These are phyloP conservation scores for Marsdenia floribunda DNA, from an alignment of 257 asterid species.

Conservation along the genomic window DNA sequence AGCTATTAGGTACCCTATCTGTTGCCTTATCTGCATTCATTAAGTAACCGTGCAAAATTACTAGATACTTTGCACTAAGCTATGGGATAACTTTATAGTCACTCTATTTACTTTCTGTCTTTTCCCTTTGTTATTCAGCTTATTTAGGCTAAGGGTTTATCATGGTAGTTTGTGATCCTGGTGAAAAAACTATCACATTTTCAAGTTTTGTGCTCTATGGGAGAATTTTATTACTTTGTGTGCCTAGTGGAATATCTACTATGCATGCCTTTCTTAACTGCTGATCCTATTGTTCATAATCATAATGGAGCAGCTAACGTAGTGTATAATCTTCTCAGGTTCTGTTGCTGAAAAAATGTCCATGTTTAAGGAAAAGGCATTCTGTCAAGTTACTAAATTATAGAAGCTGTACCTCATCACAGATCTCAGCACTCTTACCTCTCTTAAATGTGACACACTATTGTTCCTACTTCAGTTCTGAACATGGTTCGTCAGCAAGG, in stretches of 20 bases:
- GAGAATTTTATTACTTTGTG: neutral
- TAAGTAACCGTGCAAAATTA: neutral
- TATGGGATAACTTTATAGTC: neutral
- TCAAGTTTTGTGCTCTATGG: neutral
- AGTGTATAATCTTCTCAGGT: slow-evolving; percentile 53
- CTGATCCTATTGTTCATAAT: neutral
- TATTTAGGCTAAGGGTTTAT: neutral
- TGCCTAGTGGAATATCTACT: neutral
- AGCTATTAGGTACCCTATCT: neutral
- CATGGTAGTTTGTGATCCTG: neutral
- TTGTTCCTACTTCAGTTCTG: slow-evolving; percentile 46
- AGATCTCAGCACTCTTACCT: slow-evolving; percentile 45
- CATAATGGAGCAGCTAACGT: slow-evolving; percentile 25
- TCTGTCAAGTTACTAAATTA: slow-evolving; percentile 44
- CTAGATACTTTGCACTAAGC: neutral
- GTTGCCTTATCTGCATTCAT: neutral
- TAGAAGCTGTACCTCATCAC: slow-evolving; percentile 56
- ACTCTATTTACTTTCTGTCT: neutral
- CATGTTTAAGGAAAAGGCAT: slow-evolving; percentile 54
- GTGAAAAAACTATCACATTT: neutral
- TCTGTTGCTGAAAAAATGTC: slow-evolving; percentile 58
- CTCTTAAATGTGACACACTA: slow-evolving; percentile 41
- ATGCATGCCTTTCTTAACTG: neutral
- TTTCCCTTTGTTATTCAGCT: neutral
- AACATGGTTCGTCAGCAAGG: slow-evolving; percentile 44